phyloP scores from a whole-genome alignment of 257 asterid genomes.

The Perilla frutescens region DNA sequence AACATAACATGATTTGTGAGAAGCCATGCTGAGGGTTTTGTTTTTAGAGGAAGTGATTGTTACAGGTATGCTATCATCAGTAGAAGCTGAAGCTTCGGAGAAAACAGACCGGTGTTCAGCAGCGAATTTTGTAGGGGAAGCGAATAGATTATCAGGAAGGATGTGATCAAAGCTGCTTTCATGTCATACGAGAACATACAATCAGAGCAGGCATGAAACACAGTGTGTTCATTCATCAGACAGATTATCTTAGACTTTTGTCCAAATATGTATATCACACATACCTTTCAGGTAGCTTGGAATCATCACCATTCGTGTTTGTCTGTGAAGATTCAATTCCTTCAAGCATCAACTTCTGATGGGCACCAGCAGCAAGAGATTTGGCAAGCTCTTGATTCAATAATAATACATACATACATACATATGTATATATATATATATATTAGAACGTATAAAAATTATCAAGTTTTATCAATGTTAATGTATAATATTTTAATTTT shows the following conservation, averaged over 20 bases:
- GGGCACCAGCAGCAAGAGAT: slow-evolving; percentile 27
- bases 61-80: slow-evolving; percentile 42
- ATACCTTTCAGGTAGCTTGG: slow-evolving; percentile 65
- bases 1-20: slow-evolving; percentile 65
- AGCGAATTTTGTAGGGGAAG: slow-evolving; percentile 80
- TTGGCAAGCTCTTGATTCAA: slow-evolving; percentile 37
- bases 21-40: slow-evolving; percentile 53
- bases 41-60: slow-evolving; percentile 56
- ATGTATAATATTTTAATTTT: too few relatives aligned
- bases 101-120: slow-evolving; percentile 51
- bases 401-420: too few relatives aligned
- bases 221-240: not conserved
- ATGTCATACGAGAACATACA: slow-evolving; percentile 21
- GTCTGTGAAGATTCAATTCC: slow-evolving; percentile 48
- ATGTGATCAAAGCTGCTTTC: slow-evolving; percentile 72
- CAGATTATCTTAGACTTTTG: too few relatives aligned
- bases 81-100: slow-evolving; percentile 45
- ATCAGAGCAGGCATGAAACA: too few relatives aligned
- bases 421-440: too few relatives aligned
- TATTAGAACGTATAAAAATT: too few relatives aligned
- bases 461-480: too few relatives aligned
- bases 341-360: slow-evolving; percentile 42
- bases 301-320: slow-evolving; percentile 41
- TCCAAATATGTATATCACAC: too few relatives aligned
- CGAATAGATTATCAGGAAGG: slow-evolving; percentile 86